phyloP scores from a whole-genome alignment of 106 monocot species.

The Allium cepa region DNA sequence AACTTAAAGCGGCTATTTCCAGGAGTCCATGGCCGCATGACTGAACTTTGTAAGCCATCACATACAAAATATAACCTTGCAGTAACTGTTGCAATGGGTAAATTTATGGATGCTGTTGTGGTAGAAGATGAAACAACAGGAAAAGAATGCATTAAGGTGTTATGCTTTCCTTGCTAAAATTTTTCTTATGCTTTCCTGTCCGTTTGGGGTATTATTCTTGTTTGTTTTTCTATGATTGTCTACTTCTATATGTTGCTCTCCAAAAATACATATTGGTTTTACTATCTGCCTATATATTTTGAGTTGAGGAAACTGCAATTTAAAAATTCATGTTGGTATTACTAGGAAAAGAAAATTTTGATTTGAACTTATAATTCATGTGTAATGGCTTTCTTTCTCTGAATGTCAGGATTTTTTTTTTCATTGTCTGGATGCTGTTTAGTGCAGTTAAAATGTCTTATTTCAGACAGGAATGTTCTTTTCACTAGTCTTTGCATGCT shows the following conservation, averaged over 20 bases:
- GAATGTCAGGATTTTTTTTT: background rate
- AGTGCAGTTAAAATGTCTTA: background rate
- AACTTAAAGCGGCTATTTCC: slow-evolving; percentile 87
- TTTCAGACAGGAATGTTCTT: background rate
- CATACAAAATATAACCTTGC: slow-evolving; percentile 91
- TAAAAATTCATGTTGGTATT: too few species aligned
- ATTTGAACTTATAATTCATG: too few species aligned
- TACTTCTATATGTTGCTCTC: too few species aligned
- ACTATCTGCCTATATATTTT: too few species aligned
- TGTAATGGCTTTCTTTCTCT: background rate
- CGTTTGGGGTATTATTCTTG: background rate
- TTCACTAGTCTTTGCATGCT: too few species aligned
- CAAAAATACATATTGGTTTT: too few species aligned
- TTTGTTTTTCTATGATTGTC: too few species aligned
- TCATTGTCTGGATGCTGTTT: background rate
- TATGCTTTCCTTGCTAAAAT: background rate
- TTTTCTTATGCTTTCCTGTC: background rate
- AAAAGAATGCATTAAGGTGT: slow-evolving; percentile 98
- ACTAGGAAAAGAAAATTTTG: too few species aligned
- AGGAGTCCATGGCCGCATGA: slow-evolving; percentile 97
- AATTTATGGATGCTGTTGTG: slow-evolving; percentile 98
- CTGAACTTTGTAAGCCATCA: slow-evolving; percentile 88
- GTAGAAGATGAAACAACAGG: slow-evolving; percentile 98
- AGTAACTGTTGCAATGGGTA: slow-evolving; percentile 99
- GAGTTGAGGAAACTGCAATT: too few species aligned